phyloP scores from a whole-genome alignment of 2,329 filamentous ascomycete genomes.

The Endothia cerciana region DNA sequence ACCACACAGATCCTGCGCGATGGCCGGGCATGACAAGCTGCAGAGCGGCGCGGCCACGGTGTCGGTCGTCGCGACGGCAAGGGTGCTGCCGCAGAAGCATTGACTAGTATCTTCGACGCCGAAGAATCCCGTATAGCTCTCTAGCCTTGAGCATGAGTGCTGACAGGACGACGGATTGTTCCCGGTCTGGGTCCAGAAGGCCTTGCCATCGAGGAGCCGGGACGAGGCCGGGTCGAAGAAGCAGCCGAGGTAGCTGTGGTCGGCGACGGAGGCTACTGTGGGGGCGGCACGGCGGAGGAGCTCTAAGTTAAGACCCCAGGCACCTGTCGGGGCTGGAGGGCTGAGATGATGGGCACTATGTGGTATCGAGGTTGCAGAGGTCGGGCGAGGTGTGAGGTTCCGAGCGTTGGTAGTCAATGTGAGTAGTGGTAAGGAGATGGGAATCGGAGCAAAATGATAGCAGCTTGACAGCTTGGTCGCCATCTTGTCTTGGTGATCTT shows the following conservation, averaged over 20 bases:
- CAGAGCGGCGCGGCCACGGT: not conserved
- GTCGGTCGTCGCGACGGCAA: not conserved
- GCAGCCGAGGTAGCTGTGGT: slow-evolving; percentile 4
- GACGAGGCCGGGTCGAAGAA: not conserved
- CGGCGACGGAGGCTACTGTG: not conserved
- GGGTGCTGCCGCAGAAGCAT: not conserved
- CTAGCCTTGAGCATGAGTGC: not conserved
- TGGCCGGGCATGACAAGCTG: not conserved
- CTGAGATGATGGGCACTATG: not conserved
- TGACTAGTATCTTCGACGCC: not conserved
- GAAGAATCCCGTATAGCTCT: not conserved
- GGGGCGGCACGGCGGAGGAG: not conserved
- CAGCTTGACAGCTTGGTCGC: not conserved
- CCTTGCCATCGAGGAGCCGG: not conserved
- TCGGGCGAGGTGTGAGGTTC: not conserved
- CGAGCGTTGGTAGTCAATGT: not conserved
- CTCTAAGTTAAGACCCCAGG: not conserved
- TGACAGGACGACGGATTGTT: not conserved
- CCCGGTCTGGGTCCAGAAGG: not conserved
- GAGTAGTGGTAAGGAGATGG: not conserved
- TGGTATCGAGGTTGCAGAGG: not conserved
- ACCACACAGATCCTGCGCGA: not conserved
- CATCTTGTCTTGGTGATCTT: not conserved
- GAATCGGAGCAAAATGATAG: not conserved
- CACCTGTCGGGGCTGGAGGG: not conserved